Conservation (phyloP, 73 alveolate genomes). For the Paramecium bursaria region DNA sequence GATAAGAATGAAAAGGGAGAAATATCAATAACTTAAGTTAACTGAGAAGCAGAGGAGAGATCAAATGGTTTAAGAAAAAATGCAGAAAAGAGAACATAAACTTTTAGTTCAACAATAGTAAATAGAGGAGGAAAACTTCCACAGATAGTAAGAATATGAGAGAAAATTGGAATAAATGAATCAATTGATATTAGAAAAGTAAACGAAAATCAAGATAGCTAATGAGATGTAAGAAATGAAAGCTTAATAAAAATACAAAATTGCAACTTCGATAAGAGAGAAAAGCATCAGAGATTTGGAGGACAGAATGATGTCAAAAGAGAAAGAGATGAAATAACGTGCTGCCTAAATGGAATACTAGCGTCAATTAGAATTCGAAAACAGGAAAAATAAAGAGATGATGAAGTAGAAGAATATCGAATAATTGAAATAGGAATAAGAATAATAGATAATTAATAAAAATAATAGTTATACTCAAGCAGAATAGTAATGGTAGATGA, state of each 20-base stretch:
- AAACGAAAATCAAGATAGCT: background rate
- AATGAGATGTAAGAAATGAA: conserved; percentile 29
- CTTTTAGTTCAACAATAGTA: background rate
- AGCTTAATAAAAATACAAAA: conserved; percentile 27
- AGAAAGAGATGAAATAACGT: conserved; percentile 14
- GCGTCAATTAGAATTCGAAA: background rate
- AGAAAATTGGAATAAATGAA: conserved; percentile 15
- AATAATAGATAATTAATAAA: background rate
- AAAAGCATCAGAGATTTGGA: background rate
- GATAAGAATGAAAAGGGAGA: background rate
- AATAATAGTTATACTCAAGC: background rate
- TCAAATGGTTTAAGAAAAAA: background rate
- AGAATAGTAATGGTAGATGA: background rate
- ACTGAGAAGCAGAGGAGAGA: conserved; percentile 19
- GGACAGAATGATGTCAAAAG: conserved; percentile 36
- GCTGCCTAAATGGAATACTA: background rate
- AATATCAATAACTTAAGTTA: conserved; percentile 8
- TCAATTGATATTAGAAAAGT: background rate
- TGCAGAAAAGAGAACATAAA: conserved; percentile 21
- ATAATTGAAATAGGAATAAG: background rate
- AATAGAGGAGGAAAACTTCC: background rate
- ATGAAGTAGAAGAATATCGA: conserved; percentile 1
- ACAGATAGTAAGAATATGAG: conserved; percentile 3
- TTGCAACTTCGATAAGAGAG: conserved; percentile 5
- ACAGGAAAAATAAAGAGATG: background rate